Evolutionary conservation across 495 filamentous ascomycete genomes (phyloP), one percentile per base, ranked within the genome.

Genomic region (Corynascus novoguineensis): DNA sequence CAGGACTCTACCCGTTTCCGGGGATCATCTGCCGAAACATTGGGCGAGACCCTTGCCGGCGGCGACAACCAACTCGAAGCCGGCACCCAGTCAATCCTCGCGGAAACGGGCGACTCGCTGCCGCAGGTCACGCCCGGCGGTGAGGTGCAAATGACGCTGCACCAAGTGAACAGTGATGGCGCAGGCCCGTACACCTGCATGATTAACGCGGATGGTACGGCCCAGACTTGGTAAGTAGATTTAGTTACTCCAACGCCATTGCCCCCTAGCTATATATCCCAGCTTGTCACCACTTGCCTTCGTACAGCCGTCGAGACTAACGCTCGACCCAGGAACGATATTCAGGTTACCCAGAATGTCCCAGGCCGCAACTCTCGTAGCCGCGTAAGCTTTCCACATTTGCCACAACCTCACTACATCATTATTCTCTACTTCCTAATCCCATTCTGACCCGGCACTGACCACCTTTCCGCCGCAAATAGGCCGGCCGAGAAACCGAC

Each of bases 1-100:
- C 77, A 78, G 38, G 78, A 81, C 57, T 68, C 63, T 48, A 81
- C 78, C 40, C 75, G 79, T 15, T 81, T 81, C 73, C 59, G 66
- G 34, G 73, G 73, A 22, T 60, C 62, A 41, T 58, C 68, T 6
- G 74, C 70, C n/a, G 65, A 70, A n/a, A 74, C 75, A 14, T 46
- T 78, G 50, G 71, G 74, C 50, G 71, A 77, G 63, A 75, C 71
- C 2, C 57, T 75, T 19, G 68, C 58, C 7, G 70, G 52, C 28
- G 78, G 78, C 38, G 63, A 67, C 62, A 81, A 81, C 63, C 50
- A 76, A 40, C 53, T 79, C 55, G 73, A 79, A 62, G 58, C 73
- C 24, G 78, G 78, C 38, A 79, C 77, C 14, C 47, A 63, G 27
- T 65, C 69, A 11, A 77, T 81, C 62, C 62, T 81, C 58, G 69